Conservation (phyloP, 148 eudicot species). For the Rhododendron ferrugineum region DNA sequence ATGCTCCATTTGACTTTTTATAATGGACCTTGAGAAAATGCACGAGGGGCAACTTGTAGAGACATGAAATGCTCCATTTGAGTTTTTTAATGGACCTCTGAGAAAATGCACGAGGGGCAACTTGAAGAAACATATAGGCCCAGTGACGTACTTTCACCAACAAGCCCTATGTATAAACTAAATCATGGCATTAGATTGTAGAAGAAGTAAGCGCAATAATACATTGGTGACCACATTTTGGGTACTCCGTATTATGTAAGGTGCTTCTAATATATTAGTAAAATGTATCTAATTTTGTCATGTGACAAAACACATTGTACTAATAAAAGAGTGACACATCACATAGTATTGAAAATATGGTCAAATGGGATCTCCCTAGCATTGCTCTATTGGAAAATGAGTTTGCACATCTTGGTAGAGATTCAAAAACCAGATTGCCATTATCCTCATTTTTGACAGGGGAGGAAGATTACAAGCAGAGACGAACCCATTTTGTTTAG, state of each 20-base stretch:
- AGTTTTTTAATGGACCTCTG: background rate
- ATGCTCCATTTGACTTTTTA: background rate
- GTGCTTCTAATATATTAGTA: too few relatives aligned
- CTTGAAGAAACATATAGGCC: background rate
- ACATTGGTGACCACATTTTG: too few relatives aligned
- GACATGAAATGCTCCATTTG: background rate
- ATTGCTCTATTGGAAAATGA: background rate
- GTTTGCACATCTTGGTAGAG: background rate
- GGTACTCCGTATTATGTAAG: background rate
- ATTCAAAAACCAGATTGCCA: background rate
- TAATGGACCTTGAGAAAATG: background rate
- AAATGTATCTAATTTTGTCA: background rate
- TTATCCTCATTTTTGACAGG: background rate
- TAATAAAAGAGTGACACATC: background rate
- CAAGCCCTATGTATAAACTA: background rate
- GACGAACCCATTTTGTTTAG: background rate
- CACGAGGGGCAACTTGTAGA: background rate
- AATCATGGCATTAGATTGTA: background rate
- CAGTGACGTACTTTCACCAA: background rate
- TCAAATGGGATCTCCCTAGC: background rate
- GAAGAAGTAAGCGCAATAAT: too few relatives aligned
- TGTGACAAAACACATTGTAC: background rate
- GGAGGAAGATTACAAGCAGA: background rate
- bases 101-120: background rate
- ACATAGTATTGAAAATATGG: background rate